Base-by-base conservation (phyloP, 2,329 filamentous ascomycete species). In the Curvularia spicifera region DNA sequence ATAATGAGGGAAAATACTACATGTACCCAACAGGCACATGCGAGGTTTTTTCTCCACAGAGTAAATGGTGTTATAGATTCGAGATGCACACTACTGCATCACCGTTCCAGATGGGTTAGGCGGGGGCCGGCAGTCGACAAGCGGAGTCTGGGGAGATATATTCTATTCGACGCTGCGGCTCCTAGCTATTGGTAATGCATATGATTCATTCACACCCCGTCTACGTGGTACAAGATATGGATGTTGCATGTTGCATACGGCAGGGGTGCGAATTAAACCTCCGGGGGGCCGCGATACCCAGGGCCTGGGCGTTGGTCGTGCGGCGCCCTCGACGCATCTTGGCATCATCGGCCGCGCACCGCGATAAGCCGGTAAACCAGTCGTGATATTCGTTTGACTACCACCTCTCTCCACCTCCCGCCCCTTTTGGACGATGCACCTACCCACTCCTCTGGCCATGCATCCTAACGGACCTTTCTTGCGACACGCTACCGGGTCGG, bases 401-500 rank as follows among this genome's bases (percentile, higher is more conserved):
- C 29, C 29, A 10, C 8, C 29, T 31, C 29, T 31, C 29, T 31
- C 29, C 29, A 31, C 8, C 29, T 8, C 7, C 4, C 7, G 3
- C 29, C 29, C 29, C 10, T 31, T 31, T 31, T 31, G 35, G 35
- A 44, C 28, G 31, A 51, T 49, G 35, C 33, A 40, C 51, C 22
- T 28, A 24, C 31, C 53, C 54, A 31, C 46, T 43, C 35, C 15
- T 52, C 51, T 47, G 20, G 54, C 5, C 43, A 67, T 67, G 64
- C 50, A 43, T 45, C 24, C 39, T 33, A 29, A 53, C 57, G 45
- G 53, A 53, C 26, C 53, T 51, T 63, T 60, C 20, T 46, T 52
- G 40, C 48, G 52, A 57, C 57, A 53, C 60, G 59, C 62, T 61
- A 61, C 59, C 65, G 67, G 60, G 28, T 65, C 65, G 64, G 65